A percentile compares a stretch with the other conserved stretches of the same genome.
phyloP scores from a whole-genome alignment of 768 basidiomycete genomes.

The Auricularia heimuer region DNA sequence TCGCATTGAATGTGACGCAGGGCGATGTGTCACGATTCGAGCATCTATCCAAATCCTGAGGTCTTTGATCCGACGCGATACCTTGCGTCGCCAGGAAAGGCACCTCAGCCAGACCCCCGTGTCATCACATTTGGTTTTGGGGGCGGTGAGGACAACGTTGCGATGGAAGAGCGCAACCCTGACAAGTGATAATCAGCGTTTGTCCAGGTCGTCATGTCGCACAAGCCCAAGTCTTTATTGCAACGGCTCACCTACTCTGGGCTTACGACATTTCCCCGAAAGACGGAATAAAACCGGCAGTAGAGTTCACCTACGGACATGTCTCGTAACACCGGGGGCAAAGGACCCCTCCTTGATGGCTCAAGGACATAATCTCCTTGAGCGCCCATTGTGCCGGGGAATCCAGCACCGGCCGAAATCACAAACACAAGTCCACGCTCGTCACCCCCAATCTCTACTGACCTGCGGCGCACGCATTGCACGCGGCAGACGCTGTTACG shows the following conservation, averaged over 20 bases:
- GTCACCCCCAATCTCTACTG: too few relatives aligned
- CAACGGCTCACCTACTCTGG: background rate
- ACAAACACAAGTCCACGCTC: too few relatives aligned
- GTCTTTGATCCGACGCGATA: background rate
- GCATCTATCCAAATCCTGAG: background rate
- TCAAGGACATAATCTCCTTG: too few relatives aligned
- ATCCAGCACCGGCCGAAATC: too few relatives aligned
- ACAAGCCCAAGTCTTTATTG: background rate
- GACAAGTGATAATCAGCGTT: background rate
- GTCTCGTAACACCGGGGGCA: background rate
- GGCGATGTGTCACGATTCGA: background rate
- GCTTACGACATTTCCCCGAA: background rate
- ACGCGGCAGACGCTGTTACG: too few relatives aligned
- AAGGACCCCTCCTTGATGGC: too few relatives aligned
- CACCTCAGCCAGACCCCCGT: background rate
- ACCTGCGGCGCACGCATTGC: too few relatives aligned
- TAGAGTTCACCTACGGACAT: background rate
- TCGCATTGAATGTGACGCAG: background rate
- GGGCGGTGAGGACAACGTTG: background rate
- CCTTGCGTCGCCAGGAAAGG: background rate
- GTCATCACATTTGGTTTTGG: background rate
- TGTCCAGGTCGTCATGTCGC: background rate
- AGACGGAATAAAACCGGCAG: background rate
- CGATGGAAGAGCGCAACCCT: background rate
- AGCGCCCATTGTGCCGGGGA: too few relatives aligned